Conservation (phyloP, 1,284 basidiomycete genomes). For the Agroathelia rolfsii region DNA sequence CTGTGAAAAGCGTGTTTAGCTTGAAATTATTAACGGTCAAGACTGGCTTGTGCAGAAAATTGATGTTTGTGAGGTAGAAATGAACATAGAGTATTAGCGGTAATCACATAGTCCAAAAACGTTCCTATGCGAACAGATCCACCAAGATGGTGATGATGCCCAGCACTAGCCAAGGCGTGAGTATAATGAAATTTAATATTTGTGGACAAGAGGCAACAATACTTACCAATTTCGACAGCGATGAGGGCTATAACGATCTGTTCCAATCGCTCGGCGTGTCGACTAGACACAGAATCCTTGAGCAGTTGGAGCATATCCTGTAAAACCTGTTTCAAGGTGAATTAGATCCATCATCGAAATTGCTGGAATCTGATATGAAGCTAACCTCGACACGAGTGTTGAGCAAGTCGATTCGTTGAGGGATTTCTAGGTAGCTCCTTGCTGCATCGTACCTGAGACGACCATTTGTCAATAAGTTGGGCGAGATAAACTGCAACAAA, state of each 20-base stretch:
- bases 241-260: slow-evolving; percentile 93
- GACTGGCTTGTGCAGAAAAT: too few species aligned
- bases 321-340: slow-evolving; percentile 49
- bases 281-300: slow-evolving; percentile 89
- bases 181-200: slow-evolving; percentile 4
- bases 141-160: slow-evolving; percentile 68
- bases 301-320: slow-evolving; percentile 96
- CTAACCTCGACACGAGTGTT: slow-evolving; percentile 87
- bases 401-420: slow-evolving; percentile 86
- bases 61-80: slow-evolving; percentile 35
- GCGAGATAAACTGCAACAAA: too few species aligned
- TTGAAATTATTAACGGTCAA: too few species aligned
- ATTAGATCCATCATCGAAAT: slow-evolving; percentile 6
- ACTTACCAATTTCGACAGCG: slow-evolving; percentile 74
- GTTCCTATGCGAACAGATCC: slow-evolving; percentile 38
- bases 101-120: slow-evolving; percentile 2
- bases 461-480: too few species aligned
- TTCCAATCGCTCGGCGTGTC: slow-evolving; percentile 90
- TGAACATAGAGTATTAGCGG: slow-evolving; percentile 15
- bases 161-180: slow-evolving; percentile 34
- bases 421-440: slow-evolving; percentile 88
- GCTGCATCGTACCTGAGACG: slow-evolving; percentile 96
- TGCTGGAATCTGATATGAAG: too few species aligned
- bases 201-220: slow-evolving; percentile 2
- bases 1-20: too few species aligned